These are phyloP conservation scores for Microdochium nivale DNA, from an alignment of 2,329 filamentous ascomycete species.

Conservation along the genomic window DNA sequence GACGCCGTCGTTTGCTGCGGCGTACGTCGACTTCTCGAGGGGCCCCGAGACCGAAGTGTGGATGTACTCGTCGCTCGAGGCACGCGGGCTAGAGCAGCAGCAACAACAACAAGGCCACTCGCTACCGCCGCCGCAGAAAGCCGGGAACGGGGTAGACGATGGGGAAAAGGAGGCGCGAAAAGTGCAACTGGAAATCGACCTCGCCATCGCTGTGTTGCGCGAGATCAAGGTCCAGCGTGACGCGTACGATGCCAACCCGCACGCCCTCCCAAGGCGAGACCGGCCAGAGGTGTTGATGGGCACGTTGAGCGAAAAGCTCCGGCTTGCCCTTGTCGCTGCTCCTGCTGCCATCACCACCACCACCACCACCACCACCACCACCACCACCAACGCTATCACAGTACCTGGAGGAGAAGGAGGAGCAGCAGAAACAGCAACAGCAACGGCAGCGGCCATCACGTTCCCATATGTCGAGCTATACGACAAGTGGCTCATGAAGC, in stretches of 20 bases:
- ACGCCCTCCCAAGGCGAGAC: not conserved
- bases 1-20: constrained; percentile 37
- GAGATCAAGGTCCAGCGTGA: constrained; percentile 13
- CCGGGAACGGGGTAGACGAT: constrained; percentile 6
- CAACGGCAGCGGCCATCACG: constrained; percentile 15
- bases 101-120: not conserved
- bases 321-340: constrained; percentile 15
- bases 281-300: constrained; percentile 26
- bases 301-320: constrained; percentile 27
- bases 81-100: constrained; percentile 6
- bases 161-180: constrained; percentile 1
- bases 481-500: constrained; percentile 51
- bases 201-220: constrained; percentile 7
- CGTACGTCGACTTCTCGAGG: constrained; percentile 52
- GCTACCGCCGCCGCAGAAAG: not conserved
- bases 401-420: too few species aligned
- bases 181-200: not conserved
- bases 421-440: too few species aligned
- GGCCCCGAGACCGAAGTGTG: constrained; percentile 57
- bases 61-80: constrained; percentile 48
- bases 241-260: constrained; percentile 6
- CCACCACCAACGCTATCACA: too few species aligned
- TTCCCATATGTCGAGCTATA: constrained; percentile 22
- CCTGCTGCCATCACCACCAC: not conserved
- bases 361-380: too few species aligned